Evolutionary conservation across 306 rosid species (phyloP), one percentile per base, ranked within the genome.

Genomic region (Boehmeria nivea): DNA sequence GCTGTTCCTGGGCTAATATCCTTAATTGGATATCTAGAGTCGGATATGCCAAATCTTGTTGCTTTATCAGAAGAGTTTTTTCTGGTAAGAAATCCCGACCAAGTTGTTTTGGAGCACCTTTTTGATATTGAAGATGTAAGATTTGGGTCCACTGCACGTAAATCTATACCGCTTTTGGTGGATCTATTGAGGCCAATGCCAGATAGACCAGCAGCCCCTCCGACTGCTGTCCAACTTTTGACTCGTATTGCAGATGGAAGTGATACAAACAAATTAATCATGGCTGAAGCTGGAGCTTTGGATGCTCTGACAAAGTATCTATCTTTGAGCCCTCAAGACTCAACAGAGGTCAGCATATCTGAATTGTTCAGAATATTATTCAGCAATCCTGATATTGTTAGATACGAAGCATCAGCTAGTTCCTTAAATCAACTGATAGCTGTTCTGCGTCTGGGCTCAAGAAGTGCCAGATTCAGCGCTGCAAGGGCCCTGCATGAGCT

Each of bases 281-380:
- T 91, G 79, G 96, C 95, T 46, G 98, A 91, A 82, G 91, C 95
- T 62, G 96, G 98, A 58, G 96, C 81, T 76, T 68, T 91, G 57
- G 96, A 91, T 59, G 94, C 95, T 75, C 78, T 91, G 83, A 87
- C 86, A 55, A 91, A 84, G 63, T 91, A 91, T 80, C 85, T 91
- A 34, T 91, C 98, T 72, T 72, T 91, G 84, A 87, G 98, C 76
- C 98, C 98, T 61, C 98, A 91, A 73, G 96, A 84, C 38, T 82
- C 96, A 17, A 87, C 93, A 22, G 98, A 91, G 78, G 81, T 91
- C 15, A 64, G 76, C 53, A 84, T 91, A 72, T 66, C 96, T 26
- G 98, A 91, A 67, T 72, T 91, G 38, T 60, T 91, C 57, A 78
- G 95, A 76, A 87, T 87, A 60, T 72, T 91, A 60, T 91, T 74